These are phyloP conservation scores for Aspergillus hiratsukae DNA, from an alignment of 2,329 filamentous ascomycete species.

Conservation along the genomic window DNA sequence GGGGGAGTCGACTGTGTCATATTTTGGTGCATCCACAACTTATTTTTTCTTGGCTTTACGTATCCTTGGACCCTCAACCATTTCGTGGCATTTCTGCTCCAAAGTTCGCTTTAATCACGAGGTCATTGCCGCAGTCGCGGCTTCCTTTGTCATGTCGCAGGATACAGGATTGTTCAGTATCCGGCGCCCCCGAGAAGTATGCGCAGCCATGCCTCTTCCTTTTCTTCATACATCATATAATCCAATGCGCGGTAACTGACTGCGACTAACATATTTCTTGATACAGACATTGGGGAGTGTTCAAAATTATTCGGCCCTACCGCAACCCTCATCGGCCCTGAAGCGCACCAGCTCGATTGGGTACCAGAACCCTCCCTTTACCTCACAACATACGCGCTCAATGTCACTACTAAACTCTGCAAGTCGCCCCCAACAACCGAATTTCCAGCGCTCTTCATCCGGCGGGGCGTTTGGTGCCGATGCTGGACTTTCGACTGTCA, in stretches of 20 bases:
- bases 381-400: conserved; percentile 71
- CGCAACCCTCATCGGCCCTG: conserved; percentile 86
- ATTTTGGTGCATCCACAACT: not conserved
- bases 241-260: not conserved
- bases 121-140: conserved; percentile 24
- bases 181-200: conserved; percentile 83
- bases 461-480: conserved; percentile 73
- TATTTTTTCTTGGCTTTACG: not conserved
- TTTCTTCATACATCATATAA: not conserved
- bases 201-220: conserved; percentile 23
- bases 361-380: conserved; percentile 59
- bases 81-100: not conserved
- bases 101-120: not conserved
- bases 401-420: conserved; percentile 85
- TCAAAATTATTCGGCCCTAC: conserved; percentile 77
- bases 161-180: conserved; percentile 86
- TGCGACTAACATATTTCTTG: conserved; percentile 15
- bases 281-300: conserved; percentile 73
- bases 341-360: conserved; percentile 83
- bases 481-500: conserved; percentile 74
- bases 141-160: conserved; percentile 65
- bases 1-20: not conserved
- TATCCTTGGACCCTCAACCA: not conserved
- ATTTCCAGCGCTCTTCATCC: conserved; percentile 75
- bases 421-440: conserved; percentile 75